Evolutionary conservation across 441 rosid species (phyloP), one percentile per base, ranked within the genome.

Genomic region (Corymbia calophylla): DNA sequence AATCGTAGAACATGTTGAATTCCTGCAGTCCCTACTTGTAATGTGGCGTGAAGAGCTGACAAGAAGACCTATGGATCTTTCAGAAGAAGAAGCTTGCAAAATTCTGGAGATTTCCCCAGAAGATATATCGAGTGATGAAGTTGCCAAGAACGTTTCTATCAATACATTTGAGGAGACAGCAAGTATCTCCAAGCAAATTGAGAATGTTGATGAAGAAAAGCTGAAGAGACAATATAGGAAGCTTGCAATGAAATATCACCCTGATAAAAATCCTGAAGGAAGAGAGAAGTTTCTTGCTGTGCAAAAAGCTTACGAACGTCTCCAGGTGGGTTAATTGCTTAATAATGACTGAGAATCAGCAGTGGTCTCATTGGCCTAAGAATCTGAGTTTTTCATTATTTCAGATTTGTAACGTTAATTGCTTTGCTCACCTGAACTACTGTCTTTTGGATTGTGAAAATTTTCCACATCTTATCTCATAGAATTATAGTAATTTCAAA

Each of bases 1-100:
- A 87, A 96, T 98, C 87, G 99, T 97, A 89, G 99, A 98, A 93
- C 99, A 98, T 94, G 99, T 98, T 29, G 99, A 97, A 94, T 96
- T 98, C 88, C 93, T 98, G 92, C 99, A 98, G 91, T 98, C 99
- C 86, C 91, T 98, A 90, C 94, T 98, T 85, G 99, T 96, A 92
- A 98, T 98, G 99, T 98, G 99, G 99, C 99, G 99, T 44, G 99
- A 98, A 95, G 99, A 98, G 93, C 92, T 98, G 92, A 98, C 99
- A 54, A 94, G 99, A 91, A 95, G 95, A 91, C 99, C 99, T 85
- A 98, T 98, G 99, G 99, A 97, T 94, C 98, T 98, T 91, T 97
- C 99, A 66, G 99, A 98, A 94, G 99, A 94, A 94, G 99, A 96
- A 91, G 99, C 99, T 89, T 98, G 99, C 94, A 95, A 93, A 90